Conservation (phyloP, 257 asterid species). For the Scutellaria baicalensis region DNA sequence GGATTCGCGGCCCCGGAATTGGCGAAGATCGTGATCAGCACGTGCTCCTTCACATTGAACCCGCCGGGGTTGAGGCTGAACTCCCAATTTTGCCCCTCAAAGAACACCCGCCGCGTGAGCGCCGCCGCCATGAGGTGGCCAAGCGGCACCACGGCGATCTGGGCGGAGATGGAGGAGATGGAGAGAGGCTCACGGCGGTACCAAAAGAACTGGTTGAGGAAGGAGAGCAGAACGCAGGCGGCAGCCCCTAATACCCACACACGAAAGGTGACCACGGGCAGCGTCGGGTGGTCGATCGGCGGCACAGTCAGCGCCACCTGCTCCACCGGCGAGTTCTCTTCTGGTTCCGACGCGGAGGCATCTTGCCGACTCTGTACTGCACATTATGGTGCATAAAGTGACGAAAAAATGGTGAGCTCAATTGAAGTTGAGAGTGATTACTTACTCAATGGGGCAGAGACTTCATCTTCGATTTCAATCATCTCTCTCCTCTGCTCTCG, state of each 20-base stretch:
- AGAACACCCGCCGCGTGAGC: conserved; percentile 48
- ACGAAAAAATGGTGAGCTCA: neutral
- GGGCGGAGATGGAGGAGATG: conserved; percentile 73
- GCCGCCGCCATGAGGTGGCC: conserved; percentile 79
- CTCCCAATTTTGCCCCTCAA: conserved; percentile 50
- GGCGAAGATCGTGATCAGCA: conserved; percentile 77
- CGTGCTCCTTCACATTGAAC: conserved; percentile 87
- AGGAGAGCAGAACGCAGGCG: conserved; percentile 67
- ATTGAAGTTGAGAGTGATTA: neutral
- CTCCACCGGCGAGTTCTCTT: conserved; percentile 59
- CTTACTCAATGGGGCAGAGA: conserved; percentile 38
- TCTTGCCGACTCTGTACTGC: conserved; percentile 29
- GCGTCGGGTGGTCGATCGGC: conserved; percentile 46
- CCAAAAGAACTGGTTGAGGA: conserved; percentile 93
- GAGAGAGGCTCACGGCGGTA: conserved; percentile 88
- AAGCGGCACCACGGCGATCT: conserved; percentile 80
- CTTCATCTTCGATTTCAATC: conserved; percentile 23
- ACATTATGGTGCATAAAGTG: neutral
- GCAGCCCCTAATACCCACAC: conserved; percentile 60
- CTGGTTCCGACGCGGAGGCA: conserved; percentile 19
- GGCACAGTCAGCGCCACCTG: conserved; percentile 87
- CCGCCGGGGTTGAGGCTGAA: conserved; percentile 71
- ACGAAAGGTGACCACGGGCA: conserved; percentile 79
- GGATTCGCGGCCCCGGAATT: conserved; percentile 86
- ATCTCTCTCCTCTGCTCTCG: neutral